phyloP scores from a whole-genome alignment of 73 alveolate species.

The Symbiodinium natans region DNA sequence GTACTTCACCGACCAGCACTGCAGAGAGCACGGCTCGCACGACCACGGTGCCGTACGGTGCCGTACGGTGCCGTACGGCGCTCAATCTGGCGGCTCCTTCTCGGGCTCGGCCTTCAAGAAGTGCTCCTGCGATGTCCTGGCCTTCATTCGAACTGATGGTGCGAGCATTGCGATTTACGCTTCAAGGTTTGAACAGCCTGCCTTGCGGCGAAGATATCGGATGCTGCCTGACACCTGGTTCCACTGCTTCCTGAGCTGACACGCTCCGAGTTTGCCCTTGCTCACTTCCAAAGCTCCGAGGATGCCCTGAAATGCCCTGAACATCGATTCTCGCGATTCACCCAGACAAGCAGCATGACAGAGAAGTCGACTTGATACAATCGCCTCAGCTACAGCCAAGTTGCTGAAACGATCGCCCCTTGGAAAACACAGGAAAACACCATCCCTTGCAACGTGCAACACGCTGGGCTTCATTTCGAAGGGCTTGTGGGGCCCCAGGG shows the following conservation, averaged over 20 bases:
- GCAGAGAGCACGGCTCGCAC: too few species aligned
- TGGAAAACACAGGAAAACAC: neutral
- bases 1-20: too few species aligned
- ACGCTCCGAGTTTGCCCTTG: too few species aligned
- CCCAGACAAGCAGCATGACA: neutral
- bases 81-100: too few species aligned
- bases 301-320: neutral
- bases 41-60: too few species aligned
- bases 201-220: constrained; percentile 85
- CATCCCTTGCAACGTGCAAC: too few species aligned
- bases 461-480: too few species aligned
- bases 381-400: neutral
- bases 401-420: neutral
- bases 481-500: constrained; percentile 65
- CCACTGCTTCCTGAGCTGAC: constrained; percentile 59
- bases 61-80: too few species aligned
- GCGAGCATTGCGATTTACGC: too few species aligned
- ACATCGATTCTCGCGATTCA: neutral
- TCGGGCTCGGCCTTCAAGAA: neutral
- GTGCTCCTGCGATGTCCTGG: neutral
- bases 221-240: constrained; percentile 49
- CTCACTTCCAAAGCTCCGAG: too few species aligned
- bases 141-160: too few species aligned
- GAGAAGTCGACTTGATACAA: constrained; percentile 55
- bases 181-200: neutral